Conservation (phyloP, 441 rosid species). For the Euphorbia schlechtendalii region DNA sequence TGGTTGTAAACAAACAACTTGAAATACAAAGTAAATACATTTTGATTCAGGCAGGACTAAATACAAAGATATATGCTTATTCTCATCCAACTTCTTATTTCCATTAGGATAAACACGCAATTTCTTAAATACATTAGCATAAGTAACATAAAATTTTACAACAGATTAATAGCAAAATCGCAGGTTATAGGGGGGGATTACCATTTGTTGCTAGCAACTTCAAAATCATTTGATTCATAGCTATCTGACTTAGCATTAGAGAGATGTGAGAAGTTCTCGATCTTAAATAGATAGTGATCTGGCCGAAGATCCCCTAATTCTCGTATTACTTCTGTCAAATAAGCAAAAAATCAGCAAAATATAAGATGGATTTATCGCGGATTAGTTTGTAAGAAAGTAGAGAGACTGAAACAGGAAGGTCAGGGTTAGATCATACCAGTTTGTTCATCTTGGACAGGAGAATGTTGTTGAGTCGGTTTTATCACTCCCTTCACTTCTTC, state of each 20-base stretch:
- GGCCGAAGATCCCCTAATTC: neutral
- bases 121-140: neutral
- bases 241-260: neutral
- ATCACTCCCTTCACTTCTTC: neutral
- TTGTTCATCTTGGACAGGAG: neutral
- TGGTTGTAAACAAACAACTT: constrained; percentile 15
- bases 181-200: too few species aligned
- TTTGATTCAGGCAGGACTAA: constrained; percentile 1
- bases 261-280: neutral
- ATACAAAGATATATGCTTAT: constrained; percentile 5
- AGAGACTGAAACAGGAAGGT: too few species aligned
- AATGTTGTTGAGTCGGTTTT: neutral
- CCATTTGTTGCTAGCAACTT: neutral
- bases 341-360: neutral
- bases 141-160: too few species aligned
- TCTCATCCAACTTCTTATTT: constrained; percentile 4
- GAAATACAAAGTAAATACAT: neutral
- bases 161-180: too few species aligned
- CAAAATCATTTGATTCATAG: neutral
- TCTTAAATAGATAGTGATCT: neutral
- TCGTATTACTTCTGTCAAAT: neutral
- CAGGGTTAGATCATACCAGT: too few species aligned
- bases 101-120: constrained; percentile 13
- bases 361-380: too few species aligned
- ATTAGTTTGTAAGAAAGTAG: too few species aligned